Base-by-base conservation (phyloP, 2,329 filamentous ascomycete genomes). In the Xylaria sp. region DNA sequence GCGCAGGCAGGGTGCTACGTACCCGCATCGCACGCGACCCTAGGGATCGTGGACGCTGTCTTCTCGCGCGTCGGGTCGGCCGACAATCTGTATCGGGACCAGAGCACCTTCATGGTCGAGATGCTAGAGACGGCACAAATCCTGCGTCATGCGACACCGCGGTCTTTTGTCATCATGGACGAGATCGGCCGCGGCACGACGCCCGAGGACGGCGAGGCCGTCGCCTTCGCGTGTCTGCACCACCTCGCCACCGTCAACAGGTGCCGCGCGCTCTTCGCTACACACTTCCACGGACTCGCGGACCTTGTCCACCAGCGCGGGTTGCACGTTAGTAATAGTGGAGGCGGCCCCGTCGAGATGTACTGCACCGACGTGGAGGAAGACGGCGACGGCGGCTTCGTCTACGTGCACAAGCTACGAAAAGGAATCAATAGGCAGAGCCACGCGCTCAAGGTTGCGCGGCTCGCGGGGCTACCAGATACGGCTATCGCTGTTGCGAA, bases 81-180 rank as follows among this genome's bases (percentile, higher is more conserved):
- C 1, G 97, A 99, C 79, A 95, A 97, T 78, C 85, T 99, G n/a
- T 97, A 92, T 82, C 89, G 90, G 59, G 92, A 97, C 82, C 94
- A 98, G 80, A 97, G 93, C 62, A 99, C 97, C 0, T 99, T 99
- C 81, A 98, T 99, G 96, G 93, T 98, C 0, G 96, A 99, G 82
- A 99, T 99, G 96, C 87, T 97, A 2, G 96, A 99, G 81, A 97
- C 96, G 23, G 94, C 95, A 1, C 87, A 92, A 31, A 99, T 99
- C 62, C 86, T 99, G 61, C 92, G 91, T 69, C 87, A 92, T 73
- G 95, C 96, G 0, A 98, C 95, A 0, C 82, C 89, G 1, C 87
- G 91, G 28, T 96, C 92, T 0, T 97, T 99, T 75, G 95, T 96
- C 69, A 95, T 99, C 79, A 98, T 99, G 95, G 96, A 99, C 79